Evolutionary conservation across 306 rosid species (phyloP).

Genomic region (Sophora flavescens): DNA sequence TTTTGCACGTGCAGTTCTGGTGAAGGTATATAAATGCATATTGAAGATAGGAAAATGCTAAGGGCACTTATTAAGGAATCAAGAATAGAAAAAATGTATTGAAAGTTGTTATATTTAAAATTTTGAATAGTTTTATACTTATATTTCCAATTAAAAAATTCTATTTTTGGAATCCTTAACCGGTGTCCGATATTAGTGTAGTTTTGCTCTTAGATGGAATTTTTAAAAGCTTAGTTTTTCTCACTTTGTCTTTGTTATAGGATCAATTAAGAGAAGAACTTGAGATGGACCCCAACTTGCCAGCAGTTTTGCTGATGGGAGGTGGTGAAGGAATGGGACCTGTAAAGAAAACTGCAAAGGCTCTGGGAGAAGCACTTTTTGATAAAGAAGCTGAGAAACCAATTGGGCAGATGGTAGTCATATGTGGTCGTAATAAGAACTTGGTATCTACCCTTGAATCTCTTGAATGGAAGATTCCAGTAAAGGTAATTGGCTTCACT

Average conservation of each 20-base stretch:
- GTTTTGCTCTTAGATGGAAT: slow-evolving; percentile 30
- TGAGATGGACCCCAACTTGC: slow-evolving; percentile 80
- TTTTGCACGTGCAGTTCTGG: slow-evolving; percentile 86
- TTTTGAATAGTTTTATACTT: too few relatives aligned
- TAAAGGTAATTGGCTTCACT: slow-evolving; percentile 64
- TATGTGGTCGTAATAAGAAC: slow-evolving; percentile 87
- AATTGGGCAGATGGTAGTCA: slow-evolving; percentile 79
- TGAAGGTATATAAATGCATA: slow-evolving; percentile 56
- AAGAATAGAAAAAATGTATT: too few relatives aligned
- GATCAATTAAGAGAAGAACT: slow-evolving; percentile 87
- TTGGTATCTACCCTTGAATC: slow-evolving; percentile 70
- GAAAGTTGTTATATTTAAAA: too few relatives aligned
- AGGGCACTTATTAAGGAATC: too few relatives aligned
- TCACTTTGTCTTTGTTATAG: slow-evolving; percentile 49
- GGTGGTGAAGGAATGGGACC: slow-evolving; percentile 99
- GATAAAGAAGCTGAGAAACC: slow-evolving; percentile 72
- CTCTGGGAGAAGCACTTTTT: slow-evolving; percentile 79
- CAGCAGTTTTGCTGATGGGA: slow-evolving; percentile 95
- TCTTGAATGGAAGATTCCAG: slow-evolving; percentile 85
- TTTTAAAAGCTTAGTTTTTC: not conserved
- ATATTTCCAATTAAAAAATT: too few relatives aligned
- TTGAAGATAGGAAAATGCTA: too few relatives aligned
- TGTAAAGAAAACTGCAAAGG: slow-evolving; percentile 93
- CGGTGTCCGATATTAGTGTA: not conserved
- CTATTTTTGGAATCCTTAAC: too few relatives aligned